Conservation (phyloP, 192 early-diverging fungal genomes). For the Coemansia sp. region DNA sequence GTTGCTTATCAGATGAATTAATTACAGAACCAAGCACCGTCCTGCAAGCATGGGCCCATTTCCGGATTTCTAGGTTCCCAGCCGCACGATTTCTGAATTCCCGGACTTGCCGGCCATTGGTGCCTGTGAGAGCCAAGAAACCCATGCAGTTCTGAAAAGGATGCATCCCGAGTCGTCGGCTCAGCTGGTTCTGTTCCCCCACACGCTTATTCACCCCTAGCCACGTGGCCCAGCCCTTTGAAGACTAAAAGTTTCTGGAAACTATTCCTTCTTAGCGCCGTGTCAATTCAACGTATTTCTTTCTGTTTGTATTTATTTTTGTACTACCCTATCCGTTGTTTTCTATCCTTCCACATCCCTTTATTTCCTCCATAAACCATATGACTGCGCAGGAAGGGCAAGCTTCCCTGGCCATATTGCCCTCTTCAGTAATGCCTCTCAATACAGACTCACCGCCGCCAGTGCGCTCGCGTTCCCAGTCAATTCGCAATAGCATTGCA, state of each 20-base stretch:
- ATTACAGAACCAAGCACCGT: background rate
- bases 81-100: background rate
- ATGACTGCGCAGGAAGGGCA: background rate
- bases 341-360: background rate
- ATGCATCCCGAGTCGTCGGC: no score
- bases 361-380: background rate
- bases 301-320: no score
- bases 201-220: background rate
- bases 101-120: no score
- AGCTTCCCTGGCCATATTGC: background rate
- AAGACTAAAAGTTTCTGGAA: no score
- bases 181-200: no score
- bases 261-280: no score
- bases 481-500: conserved; percentile 19
- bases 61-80: background rate
- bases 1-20: conserved; percentile 5
- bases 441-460: background rate
- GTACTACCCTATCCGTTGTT: no score
- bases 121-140: no score
- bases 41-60: background rate
- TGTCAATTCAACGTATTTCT: no score
- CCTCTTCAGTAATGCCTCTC: background rate
- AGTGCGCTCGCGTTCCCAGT: conserved; percentile 20
- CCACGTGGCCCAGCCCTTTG: background rate
- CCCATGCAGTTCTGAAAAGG: no score